Base-by-base conservation (phyloP, 2,329 filamentous ascomycete species). In the Fusarium sp. region DNA sequence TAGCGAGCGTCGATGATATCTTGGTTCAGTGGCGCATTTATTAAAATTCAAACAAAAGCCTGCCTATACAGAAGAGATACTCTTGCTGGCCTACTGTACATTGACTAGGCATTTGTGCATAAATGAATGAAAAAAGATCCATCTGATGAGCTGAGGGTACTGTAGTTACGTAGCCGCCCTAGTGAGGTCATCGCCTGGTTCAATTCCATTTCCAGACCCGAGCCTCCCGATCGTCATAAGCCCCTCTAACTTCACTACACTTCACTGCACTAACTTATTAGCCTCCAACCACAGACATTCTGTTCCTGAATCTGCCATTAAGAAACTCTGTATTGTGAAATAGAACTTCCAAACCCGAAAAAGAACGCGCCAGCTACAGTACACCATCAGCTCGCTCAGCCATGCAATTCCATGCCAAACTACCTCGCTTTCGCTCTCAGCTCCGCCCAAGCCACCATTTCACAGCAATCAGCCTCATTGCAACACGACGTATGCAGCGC, bases 141-240 rank as follows among this genome's bases (percentile, higher is more conserved):
- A 51, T 42, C 39, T 52, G 49, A 45, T 44, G 30, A 55, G 48
- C 42, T 59, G 60, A 57, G 45, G 67, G 55, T 50, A 55, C 59
- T 54, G 53, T 51, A 48, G 34, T 56, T 71, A 62, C 60, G 67
- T 70, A 67, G 60, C 53, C 56, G 42, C 60, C 68, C 68, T 55
- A 64, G 64, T 71, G 68, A 71, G 68, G 68, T 71, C 68, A 71
- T 71, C 68, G 68, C 60, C 42, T 62, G 28, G 48, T 45, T 53
- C 44, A 55, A 50, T 56, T 42, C 43, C 44, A 55, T 44, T 56
- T 42, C 43, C 46, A 13, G 49, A 53, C 39, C 67, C 67, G 67
- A 71, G 37, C 42, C 45, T 68, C 63, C 67, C 67, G 67, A 71
- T 65, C 54, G 48, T 43, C 62, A 28, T 41, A 51, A 51, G 18